Conservation (phyloP, 1,284 basidiomycete genomes). For the Mycena sp. region DNA sequence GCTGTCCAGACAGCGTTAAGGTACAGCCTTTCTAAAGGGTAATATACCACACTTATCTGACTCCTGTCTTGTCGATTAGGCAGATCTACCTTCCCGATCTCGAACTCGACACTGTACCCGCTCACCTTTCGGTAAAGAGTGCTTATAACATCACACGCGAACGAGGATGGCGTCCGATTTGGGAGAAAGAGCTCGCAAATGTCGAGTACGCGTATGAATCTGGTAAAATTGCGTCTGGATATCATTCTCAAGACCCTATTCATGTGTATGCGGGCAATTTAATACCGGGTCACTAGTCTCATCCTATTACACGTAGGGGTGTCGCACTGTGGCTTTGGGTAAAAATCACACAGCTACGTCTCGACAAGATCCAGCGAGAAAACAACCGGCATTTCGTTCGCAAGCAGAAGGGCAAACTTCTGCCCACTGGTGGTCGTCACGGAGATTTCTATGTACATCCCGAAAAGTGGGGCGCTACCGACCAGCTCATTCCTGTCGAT, state of each 20-base stretch:
- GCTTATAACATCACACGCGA: constrained; percentile 40
- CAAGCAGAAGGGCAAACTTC: constrained; percentile 32
- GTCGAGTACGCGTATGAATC: constrained; percentile 31
- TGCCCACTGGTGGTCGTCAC: constrained; percentile 33
- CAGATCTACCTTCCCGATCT: constrained; percentile 24
- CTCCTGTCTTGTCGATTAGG: not conserved
- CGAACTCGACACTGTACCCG: constrained; percentile 26
- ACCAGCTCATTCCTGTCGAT: constrained; percentile 33
- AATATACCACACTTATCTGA: too few relatives aligned
- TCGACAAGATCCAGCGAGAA: constrained; percentile 32
- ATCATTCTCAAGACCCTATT: constrained; percentile 27
- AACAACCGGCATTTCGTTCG: constrained; percentile 31
- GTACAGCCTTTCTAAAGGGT: constrained; percentile 26
- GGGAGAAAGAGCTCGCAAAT: constrained; percentile 38
- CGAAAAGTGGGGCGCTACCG: constrained; percentile 27
- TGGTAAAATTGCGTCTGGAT: constrained; percentile 34
- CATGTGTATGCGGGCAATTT: constrained; percentile 30
- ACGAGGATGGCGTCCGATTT: constrained; percentile 37
- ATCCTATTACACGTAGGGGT: constrained; percentile 26
- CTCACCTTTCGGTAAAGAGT: constrained; percentile 37
- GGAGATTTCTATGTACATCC: constrained; percentile 36
- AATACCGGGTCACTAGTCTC: not conserved
- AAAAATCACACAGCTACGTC: constrained; percentile 31
- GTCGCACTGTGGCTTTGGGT: constrained; percentile 39
- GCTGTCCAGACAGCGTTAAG: constrained; percentile 32